Evolutionary conservation across 768 basidiomycete genomes (phyloP).

Genomic region (Crassisporium funariophilum): DNA sequence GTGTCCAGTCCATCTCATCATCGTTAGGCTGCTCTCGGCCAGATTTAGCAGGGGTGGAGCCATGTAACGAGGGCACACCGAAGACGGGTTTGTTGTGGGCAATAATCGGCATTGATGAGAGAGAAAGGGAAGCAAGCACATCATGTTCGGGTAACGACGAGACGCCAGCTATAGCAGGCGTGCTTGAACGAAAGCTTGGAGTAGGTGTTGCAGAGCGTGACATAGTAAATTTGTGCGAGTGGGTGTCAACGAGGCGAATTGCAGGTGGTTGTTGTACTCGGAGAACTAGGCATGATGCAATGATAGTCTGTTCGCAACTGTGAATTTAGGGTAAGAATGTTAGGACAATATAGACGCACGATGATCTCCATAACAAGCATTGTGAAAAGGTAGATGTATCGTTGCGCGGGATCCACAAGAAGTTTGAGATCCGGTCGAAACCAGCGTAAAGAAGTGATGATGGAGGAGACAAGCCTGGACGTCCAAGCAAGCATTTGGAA

Average conservation of each 20-base stretch:
- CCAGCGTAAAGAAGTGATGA: constrained; percentile 45
- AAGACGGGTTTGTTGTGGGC: constrained; percentile 57
- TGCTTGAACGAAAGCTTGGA: constrained; percentile 20
- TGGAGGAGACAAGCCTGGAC: constrained; percentile 52
- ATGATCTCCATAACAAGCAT: constrained; percentile 53
- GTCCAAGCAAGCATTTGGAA: constrained; percentile 65
- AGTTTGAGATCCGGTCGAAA: constrained; percentile 40
- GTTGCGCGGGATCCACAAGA: constrained; percentile 32
- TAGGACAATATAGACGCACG: constrained; percentile 42
- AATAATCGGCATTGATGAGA: constrained; percentile 66
- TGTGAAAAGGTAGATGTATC: constrained; percentile 48
- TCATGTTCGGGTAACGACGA: constrained; percentile 48
- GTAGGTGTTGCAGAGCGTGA: constrained; percentile 50
- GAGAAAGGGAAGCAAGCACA: constrained; percentile 59
- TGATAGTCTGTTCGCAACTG: constrained; percentile 45
- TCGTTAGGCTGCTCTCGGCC: constrained; percentile 37
- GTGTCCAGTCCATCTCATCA: constrained; percentile 66
- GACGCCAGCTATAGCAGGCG: constrained; percentile 19
- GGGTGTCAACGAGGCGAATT: constrained; percentile 69
- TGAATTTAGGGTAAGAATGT: constrained; percentile 2
- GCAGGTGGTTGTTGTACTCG: constrained; percentile 69
- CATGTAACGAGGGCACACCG: constrained; percentile 64
- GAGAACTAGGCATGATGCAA: constrained; percentile 54
- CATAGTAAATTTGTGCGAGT: constrained; percentile 39
- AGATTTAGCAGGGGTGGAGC: constrained; percentile 26